These are phyloP conservation scores for Myxozyma kluyveri DNA, from an alignment of 805 yeast species.

Conservation along the genomic window DNA sequence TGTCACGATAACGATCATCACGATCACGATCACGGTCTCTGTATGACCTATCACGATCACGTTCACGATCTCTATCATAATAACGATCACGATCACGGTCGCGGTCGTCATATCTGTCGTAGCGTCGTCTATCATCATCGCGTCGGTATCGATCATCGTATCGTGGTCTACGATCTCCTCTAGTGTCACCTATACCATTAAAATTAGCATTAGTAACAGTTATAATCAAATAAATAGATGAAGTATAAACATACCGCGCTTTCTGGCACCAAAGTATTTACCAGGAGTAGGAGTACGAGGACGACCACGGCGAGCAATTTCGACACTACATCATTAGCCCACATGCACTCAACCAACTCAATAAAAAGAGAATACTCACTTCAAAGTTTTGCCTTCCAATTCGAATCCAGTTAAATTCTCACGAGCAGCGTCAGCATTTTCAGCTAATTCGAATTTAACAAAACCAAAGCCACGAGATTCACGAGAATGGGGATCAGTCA, in stretches of 20 bases:
- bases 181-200: neutral
- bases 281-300: constrained; percentile 43
- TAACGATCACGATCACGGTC: constrained; percentile 20
- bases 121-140: constrained; percentile 23
- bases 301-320: constrained; percentile 45
- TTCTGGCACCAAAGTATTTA: constrained; percentile 37
- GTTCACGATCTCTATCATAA: too few species aligned
- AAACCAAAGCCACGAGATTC: constrained; percentile 54
- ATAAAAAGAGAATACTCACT: constrained; percentile 8
- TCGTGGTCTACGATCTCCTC: neutral
- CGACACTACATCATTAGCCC: constrained; percentile 37
- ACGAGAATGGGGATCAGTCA: constrained; percentile 47
- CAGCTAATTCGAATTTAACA: constrained; percentile 44
- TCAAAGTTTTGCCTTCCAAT: constrained; percentile 44
- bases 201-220: neutral
- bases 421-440: constrained; percentile 47
- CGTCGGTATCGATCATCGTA: constrained; percentile 23
- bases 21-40: constrained; percentile 18
- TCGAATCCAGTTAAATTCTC: constrained; percentile 45
- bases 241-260: constrained; percentile 6
- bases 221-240: neutral
- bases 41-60: constrained; percentile 14
- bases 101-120: constrained; percentile 21
- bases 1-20: constrained; percentile 9
- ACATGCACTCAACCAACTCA: neutral